phyloP scores from a whole-genome alignment of 306 rosid genomes.

The Trichosanthes cucumerina region DNA sequence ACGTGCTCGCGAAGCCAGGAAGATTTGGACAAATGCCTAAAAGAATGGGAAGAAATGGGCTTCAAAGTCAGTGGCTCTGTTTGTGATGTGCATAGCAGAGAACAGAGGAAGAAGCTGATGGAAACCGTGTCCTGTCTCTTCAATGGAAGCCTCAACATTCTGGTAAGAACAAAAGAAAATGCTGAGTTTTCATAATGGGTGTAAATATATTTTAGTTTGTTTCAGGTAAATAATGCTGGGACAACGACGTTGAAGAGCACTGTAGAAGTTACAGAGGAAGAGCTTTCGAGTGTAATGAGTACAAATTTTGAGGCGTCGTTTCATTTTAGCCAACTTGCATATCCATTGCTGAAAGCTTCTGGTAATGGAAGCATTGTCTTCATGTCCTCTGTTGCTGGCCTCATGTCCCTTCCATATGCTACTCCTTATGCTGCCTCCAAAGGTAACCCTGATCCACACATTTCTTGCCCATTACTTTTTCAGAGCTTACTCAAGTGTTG shows the following conservation, averaged over 20 bases:
- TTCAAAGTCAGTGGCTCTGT: constrained; percentile 31
- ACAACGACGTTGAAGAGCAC: not conserved
- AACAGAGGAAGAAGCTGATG: constrained; percentile 27
- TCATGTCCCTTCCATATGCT: constrained; percentile 21
- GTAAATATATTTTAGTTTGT: not conserved
- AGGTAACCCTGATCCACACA: constrained; percentile 24
- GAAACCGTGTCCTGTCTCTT: constrained; percentile 25
- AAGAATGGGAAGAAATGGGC: constrained; percentile 33
- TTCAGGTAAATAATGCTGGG: constrained; percentile 7
- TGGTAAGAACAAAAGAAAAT: constrained; percentile 12
- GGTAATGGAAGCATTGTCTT: constrained; percentile 32
- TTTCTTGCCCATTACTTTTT: not conserved
- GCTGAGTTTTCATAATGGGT: too few species aligned
- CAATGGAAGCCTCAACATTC: constrained; percentile 35
- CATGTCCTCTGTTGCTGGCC: constrained; percentile 30
- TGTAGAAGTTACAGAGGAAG: constrained; percentile 12
- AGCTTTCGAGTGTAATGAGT: constrained; percentile 18
- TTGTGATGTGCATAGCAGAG: constrained; percentile 21
- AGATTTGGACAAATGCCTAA: constrained; percentile 17
- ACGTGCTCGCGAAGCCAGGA: constrained; percentile 32
- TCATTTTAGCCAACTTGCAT: constrained; percentile 30
- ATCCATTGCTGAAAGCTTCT: constrained; percentile 42
- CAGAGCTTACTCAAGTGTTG: too few species aligned
- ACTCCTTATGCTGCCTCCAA: constrained; percentile 41
- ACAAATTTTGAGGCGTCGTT: constrained; percentile 25